Base-by-base conservation (phyloP, 2,329 filamentous ascomycete species). In the Furcasterigmium furcatum region DNA sequence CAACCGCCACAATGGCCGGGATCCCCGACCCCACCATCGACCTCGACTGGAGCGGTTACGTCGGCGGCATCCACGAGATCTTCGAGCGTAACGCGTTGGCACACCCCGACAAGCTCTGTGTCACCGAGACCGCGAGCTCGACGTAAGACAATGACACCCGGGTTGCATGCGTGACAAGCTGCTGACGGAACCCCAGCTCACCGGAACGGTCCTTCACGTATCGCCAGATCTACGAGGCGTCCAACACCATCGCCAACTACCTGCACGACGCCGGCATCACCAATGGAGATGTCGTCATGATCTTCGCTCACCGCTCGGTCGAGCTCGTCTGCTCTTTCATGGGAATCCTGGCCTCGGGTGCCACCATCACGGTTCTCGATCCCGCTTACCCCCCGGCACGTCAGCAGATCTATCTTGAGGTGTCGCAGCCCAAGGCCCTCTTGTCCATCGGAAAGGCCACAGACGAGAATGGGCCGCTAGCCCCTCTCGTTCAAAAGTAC, bases 221-320 rank as follows among this genome's bases (percentile, higher is more conserved):
- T 65, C 74, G 74, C 53, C 88, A 95, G 58, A 96, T 97, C 60
- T 79, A 91, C 60, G 87, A 96, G 69, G 85, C 86, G 0, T 87
- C 88, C 24, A 95, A 95, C 62, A 75, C 82, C 16, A 65, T 96
- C 7, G 88, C 90, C 19, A 84, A 95, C 66, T 80, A 95, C 60
- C 76, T 96, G 18, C 79, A 87, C 44, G 74, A 85, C 42, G 76
- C 82, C 57, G 91, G 91, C 47, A 75, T 90, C 52, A 75, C 83
- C 48, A 74, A 82, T 54, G 91, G 90, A 9, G 91, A 97, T 60
- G 91, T 96, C 3, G 90, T 96, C 57, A 95, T 96, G 88, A 88
- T 94, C 52, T 96, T 84, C 61, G 89, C 89, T 46, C 80, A 96
- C 66, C 82, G 91, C 47, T 83, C 83, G 46, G 91, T 96, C 27